A percentile compares a stretch with the other conserved stretches of the same genome.
Conservation (phyloP, 805 yeast species). For the Komagataella pseudopastoris region DNA sequence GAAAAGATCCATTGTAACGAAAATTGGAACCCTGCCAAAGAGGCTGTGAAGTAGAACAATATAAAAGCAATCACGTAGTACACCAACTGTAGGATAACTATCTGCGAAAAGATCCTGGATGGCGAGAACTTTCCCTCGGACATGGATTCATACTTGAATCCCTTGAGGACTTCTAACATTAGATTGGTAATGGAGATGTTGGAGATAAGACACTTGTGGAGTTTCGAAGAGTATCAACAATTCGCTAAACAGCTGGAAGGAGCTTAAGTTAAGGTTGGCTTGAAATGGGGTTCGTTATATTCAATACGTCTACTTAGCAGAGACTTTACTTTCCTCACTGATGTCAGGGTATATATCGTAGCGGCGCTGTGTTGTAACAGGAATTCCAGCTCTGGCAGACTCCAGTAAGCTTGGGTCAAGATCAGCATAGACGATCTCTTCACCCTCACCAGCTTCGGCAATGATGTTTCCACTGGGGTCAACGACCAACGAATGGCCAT, state of each 20-base stretch:
- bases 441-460: constrained; percentile 68
- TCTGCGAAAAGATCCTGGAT: constrained; percentile 50
- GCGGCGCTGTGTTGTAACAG: constrained; percentile 58
- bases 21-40: constrained; percentile 60
- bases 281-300: too few species aligned
- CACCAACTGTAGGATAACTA: constrained; percentile 60
- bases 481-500: constrained; percentile 54
- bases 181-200: not conserved
- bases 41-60: constrained; percentile 50
- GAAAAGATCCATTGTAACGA: constrained; percentile 61
- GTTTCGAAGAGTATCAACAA: not conserved
- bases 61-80: constrained; percentile 66
- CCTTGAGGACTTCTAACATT: not conserved
- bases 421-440: constrained; percentile 63
- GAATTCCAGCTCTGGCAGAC: constrained; percentile 50
- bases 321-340: not conserved
- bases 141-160: not conserved
- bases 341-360: constrained; percentile 49
- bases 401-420: constrained; percentile 48
- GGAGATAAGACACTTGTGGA: not conserved
- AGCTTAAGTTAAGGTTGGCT: not conserved
- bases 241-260: not conserved
- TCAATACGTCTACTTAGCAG: not conserved
- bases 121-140: constrained; percentile 26
- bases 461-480: constrained; percentile 48